Evolutionary conservation across 31 red algal genomes (phyloP).

Genomic region (Odonthalia washingtoniensis): DNA sequence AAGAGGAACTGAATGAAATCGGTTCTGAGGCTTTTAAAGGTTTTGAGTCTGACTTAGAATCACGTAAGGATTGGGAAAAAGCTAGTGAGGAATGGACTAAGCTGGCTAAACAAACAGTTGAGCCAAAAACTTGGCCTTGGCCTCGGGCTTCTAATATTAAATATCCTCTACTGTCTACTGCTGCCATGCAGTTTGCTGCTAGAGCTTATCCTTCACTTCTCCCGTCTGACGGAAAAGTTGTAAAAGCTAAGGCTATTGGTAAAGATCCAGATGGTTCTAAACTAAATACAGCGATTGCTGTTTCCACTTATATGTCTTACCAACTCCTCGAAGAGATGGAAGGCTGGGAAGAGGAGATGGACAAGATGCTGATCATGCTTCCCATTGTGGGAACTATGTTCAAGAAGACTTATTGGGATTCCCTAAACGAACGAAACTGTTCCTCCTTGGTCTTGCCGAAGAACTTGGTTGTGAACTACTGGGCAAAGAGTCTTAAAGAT

Average conservation of each 20-base stretch:
- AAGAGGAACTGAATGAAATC: too few species aligned
- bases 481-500: not conserved
- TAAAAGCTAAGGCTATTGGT: not conserved
- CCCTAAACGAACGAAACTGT: not conserved
- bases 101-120: too few species aligned
- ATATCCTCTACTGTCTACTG: not conserved
- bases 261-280: conserved; percentile 2
- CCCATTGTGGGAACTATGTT: not conserved
- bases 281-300: not conserved
- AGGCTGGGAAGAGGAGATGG: conserved; percentile 6
- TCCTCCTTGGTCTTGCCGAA: not conserved
- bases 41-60: too few species aligned
- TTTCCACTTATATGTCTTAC: conserved; percentile 1
- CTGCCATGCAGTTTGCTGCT: conserved; percentile 20
- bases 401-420: conserved; percentile 1
- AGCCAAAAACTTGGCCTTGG: conserved; percentile 2
- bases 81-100: too few species aligned
- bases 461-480: conserved; percentile 1
- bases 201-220: conserved; percentile 11
- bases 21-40: too few species aligned
- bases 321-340: not conserved
- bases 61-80: too few species aligned
- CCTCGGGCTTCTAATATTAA: not conserved
- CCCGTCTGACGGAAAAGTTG: not conserved
- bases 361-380: not conserved